Base-by-base conservation (phyloP, 208 protist species). In the Leishmania aethiopica region DNA sequence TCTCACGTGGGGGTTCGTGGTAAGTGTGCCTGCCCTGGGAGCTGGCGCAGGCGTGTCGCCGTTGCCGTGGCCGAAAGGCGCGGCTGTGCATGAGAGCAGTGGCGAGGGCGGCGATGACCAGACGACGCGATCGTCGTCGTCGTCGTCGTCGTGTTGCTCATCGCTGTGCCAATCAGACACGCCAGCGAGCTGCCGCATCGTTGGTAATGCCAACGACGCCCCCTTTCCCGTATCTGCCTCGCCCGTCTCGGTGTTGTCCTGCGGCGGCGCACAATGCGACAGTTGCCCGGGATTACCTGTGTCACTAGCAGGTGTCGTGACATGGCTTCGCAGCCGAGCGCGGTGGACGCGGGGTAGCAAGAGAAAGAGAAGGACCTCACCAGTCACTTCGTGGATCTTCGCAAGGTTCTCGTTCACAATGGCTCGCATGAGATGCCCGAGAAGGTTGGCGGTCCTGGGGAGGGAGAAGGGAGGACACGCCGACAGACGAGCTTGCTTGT, bases 91-190 rank as follows among this genome's bases (percentile, higher is more conserved):
- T 37, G 78, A 82, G 72, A 78, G 53, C 69, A 86, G 78, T 42
- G 83, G 83, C 1, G 83, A 86, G 6, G 78, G 83, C 35, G 83
- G 83, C 6, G 78, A 74, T 7, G 83, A 86, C 83, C 83, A 86
- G n/a, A 83, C 62, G 2, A 86, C 74, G 37, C 53, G 77, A 69
- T 86, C 83, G 10, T 82, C 77, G 37, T 79, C 83, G 37, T 79
- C 83, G 2, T 79, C 72, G 11, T 75, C 82, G 6, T 74, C 78
- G 13, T 86, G 72, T 11, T 45, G 62, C 47, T 55, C 71, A 53
- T 74, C 71, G 17, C 76, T 55, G 60, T 77, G 69, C 42, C 70
- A 11, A 55, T 13, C 10, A 3, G 45, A 35, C 8, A 51, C 10
- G 11, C 28, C 17, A 15, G 28, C 7, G 22, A 49, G 49, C 76